Base-by-base conservation (phyloP, 805 yeast genomes). In the Wickerhamomyces kurtzmanii region DNA sequence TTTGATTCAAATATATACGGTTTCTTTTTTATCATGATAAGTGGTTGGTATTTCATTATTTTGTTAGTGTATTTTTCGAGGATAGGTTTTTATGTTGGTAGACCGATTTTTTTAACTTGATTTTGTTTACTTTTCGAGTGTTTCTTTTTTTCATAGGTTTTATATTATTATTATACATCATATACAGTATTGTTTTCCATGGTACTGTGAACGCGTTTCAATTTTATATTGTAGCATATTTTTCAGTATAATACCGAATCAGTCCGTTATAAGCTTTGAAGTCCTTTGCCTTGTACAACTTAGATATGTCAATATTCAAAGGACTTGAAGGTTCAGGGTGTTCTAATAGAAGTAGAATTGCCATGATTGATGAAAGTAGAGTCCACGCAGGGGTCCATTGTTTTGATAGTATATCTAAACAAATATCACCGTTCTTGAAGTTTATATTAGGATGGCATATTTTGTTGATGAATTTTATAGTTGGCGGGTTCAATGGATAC, bases 361-460 rank as follows among this genome's bases (percentile, higher is more conserved):
- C 84, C 12, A 67, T 61, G 25, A 76, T 54, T 5, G 71, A 56
- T 31, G 71, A 58, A 26, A 65, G 51, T 24, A 80, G 43, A 30
- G 74, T 68, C 82, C 85, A 79, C 2, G 82, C 83, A 0, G 89
- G 87, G 1, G 82, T 66, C 87, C 87, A 80, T 33, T 59, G 59
- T 24, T 37, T 46, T 31, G 72, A 69, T 27, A 80, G 51, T 8
- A 79, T 71, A 45, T 78, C 83, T 5, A 80, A 52, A 49, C 89
- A 80, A 6, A 80, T 75, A 36, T 75, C 83, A 1, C 89, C 89
- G 1, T 75, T 63, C 24, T 60, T 30, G 35, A 60, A 62, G 33
- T 62, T 57, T 4, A 70, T 59, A 40, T 70, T 70, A 14, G 70
- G 65, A 41, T 70, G 77, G 39, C 68, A 63, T 41, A 44, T 60